Base-by-base conservation (phyloP, 441 rosid genomes). In the Gossypium gossypioides region DNA sequence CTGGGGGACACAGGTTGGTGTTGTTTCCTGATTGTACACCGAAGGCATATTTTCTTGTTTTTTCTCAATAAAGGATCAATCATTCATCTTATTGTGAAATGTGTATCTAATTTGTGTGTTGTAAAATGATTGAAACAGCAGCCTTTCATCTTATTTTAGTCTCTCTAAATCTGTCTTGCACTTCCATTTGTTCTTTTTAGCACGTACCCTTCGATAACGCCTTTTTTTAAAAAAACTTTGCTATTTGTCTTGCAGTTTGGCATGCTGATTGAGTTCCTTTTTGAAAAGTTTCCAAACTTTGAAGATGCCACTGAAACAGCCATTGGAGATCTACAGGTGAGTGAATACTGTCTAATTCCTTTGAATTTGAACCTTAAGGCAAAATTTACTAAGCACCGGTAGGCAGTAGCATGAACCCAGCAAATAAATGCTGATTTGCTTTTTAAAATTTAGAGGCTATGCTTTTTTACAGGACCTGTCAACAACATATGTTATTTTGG, bases 1-100 rank as follows among this genome's bases (percentile, higher is more conserved):
- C 50, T 94, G 97, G 98, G 98, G 97, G 70, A 94, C 97, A 69
- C 97, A 94, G 92, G 97, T 94, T 77, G 65, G 57, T 67, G n/a
- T 27, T 74, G 46, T 63, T 64, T 58, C 44, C 74, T 19, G 37
- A 29, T 54, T 13, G 19, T 21, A 4, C 32, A 27, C 52, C 1
- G n/a, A 37, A 19, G n/a, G 34, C 48, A 0, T 19, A n/a, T 7
- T 15, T 63, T 40, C n/a, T 22, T 15, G 25, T 70, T 70, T 22
- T 18, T 29, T 7, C 73, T 42, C 73, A 12, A 3, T 58, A 16
- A 70, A 18, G 56, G 40, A 18, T 57, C 22, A 37, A 44, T 9
- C 37, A 19, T 42, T 75, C 63, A 56, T 25, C 44, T 27, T 4
- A 16, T 10, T 69, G 8, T 51, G 29, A 64, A 27, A 18, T 73